Conservation (phyloP, 768 basidiomycete species). For the Mycena leptocephala region DNA sequence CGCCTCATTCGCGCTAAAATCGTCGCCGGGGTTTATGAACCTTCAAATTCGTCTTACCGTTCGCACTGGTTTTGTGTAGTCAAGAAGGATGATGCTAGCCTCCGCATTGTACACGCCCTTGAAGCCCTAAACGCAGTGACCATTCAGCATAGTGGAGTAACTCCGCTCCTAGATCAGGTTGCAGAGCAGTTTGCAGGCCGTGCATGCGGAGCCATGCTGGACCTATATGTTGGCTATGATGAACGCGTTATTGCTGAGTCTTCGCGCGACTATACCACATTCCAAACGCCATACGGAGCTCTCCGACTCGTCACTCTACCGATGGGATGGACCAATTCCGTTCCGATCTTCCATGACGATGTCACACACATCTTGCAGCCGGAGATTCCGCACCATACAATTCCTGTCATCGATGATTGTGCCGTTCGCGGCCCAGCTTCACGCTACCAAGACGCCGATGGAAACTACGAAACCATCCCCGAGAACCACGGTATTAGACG, state of each 20-base stretch:
- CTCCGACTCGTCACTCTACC: constrained; percentile 40
- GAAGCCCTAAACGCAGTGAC: constrained; percentile 36
- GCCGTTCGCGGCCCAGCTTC: constrained; percentile 10
- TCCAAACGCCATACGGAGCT: too few species aligned
- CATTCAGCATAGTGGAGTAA: constrained; percentile 32
- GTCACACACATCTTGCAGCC: too few species aligned
- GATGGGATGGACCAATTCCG: constrained; percentile 46
- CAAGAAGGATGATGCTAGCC: constrained; percentile 28
- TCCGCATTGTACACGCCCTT: constrained; percentile 35
- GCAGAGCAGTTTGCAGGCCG: background rate
- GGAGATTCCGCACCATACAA: too few species aligned
- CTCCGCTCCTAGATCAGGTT: too few species aligned
- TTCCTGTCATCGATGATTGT: too few species aligned
- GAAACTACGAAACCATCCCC: constrained; percentile 34
- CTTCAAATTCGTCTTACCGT: too few species aligned
- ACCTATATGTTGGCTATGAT: constrained; percentile 46
- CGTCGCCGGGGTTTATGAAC: constrained; percentile 6
- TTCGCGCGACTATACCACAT: constrained; percentile 50
- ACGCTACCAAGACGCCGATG: background rate
- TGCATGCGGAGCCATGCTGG: constrained; percentile 19
- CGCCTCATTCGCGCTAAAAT: background rate
- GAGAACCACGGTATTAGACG: constrained; percentile 46
- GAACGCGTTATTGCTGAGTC: constrained; percentile 40
- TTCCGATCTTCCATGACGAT: background rate
- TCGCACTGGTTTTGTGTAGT: constrained; percentile 35